Evolutionary conservation across 2,329 filamentous ascomycete species (phyloP).

Genomic region (Alternaria brassicae): DNA sequence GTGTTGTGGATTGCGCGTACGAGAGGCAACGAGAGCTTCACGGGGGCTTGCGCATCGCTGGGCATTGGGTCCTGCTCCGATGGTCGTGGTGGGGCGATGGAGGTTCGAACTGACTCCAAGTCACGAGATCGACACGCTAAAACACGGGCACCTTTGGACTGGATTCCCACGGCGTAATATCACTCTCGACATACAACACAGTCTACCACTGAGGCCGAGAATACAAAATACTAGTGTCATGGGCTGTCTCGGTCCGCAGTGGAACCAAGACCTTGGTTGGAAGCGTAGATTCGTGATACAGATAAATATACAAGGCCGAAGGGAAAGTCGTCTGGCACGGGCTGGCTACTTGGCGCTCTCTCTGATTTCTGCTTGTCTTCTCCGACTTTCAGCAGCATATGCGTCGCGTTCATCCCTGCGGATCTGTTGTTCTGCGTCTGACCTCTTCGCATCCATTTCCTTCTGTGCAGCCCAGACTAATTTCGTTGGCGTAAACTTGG

Average conservation of each 20-base stretch:
- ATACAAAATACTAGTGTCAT: not conserved
- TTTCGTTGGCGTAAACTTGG: conserved; percentile 18
- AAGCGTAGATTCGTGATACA: conserved; percentile 31
- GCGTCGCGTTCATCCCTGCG: conserved; percentile 42
- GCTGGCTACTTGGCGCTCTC: conserved; percentile 36
- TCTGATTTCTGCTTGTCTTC: conserved; percentile 44
- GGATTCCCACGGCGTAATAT: not conserved
- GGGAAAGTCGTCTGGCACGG: conserved; percentile 2
- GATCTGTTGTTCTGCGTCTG: conserved; percentile 34
- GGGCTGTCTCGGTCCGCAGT: not conserved
- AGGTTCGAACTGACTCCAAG: conserved; percentile 29
- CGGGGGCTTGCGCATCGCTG: conserved; percentile 60
- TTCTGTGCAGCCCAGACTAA: conserved; percentile 48
- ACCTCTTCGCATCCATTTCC: conserved; percentile 42
- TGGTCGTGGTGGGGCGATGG: conserved; percentile 23
- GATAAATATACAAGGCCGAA: conserved; percentile 23
- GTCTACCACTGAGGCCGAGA: not conserved
- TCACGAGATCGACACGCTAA: conserved; percentile 28
- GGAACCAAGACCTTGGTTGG: not conserved
- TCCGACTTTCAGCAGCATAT: conserved; percentile 42
- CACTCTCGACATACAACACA: not conserved
- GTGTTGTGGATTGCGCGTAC: conserved; percentile 52
- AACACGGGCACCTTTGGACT: too few species aligned
- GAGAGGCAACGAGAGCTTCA: conserved; percentile 81
- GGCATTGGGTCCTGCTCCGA: conserved; percentile 42